These are phyloP conservation scores for Collybiopsis confluens DNA, from an alignment of 768 basidiomycete species.

Conservation along the genomic window DNA sequence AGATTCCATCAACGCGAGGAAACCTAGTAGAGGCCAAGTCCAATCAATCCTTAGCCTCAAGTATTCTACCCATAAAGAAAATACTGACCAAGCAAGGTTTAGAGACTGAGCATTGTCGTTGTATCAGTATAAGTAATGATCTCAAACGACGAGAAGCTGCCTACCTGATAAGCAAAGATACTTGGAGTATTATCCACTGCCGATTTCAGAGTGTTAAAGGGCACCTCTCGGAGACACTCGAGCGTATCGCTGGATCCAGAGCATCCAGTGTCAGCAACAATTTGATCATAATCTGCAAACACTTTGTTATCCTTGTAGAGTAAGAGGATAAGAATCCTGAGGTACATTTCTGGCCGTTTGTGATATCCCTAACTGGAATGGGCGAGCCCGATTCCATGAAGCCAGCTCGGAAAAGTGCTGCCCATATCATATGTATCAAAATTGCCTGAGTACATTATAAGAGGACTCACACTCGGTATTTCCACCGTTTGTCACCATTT, in stretches of 20 bases:
- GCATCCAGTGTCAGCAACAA: constrained; percentile 39
- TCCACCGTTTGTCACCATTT: constrained; percentile 45
- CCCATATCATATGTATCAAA: too few species aligned
- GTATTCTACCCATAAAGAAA: too few species aligned
- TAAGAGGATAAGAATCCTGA: constrained; percentile 4
- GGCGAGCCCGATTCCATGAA: constrained; percentile 51
- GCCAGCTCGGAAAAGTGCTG: constrained; percentile 44
- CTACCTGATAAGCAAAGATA: constrained; percentile 40
- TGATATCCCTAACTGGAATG: constrained; percentile 42
- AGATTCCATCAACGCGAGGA: constrained; percentile 46
- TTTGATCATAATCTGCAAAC: constrained; percentile 33
- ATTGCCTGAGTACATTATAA: too few species aligned
- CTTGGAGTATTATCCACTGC: constrained; percentile 40
- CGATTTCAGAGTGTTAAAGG: constrained; percentile 33
- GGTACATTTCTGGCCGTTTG: constrained; percentile 35
- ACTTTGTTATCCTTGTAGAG: not conserved
- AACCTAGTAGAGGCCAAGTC: too few species aligned
- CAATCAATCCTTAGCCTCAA: too few species aligned
- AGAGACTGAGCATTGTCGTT: constrained; percentile 28
- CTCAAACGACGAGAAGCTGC: too few species aligned
- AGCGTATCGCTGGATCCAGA: constrained; percentile 35
- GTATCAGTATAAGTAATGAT: too few species aligned
- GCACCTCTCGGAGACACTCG: constrained; percentile 36
- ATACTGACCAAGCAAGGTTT: constrained; percentile 38
- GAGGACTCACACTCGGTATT: too few species aligned